phyloP scores from a whole-genome alignment of 78 protist species.

The Tieghemostelium lacteum region DNA sequence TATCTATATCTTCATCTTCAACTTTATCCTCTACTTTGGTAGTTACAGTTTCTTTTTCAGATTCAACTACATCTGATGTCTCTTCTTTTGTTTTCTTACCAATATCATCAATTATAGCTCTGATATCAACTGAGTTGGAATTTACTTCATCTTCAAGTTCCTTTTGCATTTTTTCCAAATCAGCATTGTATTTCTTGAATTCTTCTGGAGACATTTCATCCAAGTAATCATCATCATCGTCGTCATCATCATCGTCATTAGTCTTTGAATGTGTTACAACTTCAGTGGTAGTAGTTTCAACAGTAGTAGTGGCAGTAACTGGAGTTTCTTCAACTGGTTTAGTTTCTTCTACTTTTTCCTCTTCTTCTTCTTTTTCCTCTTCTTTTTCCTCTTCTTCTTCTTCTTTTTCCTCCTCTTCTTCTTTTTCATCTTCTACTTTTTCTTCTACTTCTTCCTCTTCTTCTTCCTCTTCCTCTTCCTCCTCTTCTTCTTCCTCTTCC shows the following conservation, averaged over 20 bases:
- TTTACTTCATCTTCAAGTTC: slow-evolving; percentile 29
- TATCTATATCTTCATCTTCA: slow-evolving; percentile 4
- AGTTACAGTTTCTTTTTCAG: background rate
- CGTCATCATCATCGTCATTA: slow-evolving; percentile 2
- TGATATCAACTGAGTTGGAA: background rate
- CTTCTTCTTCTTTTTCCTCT: background rate
- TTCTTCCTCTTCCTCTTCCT: slow-evolving; percentile 23
- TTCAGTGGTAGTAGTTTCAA: background rate
- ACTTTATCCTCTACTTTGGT: slow-evolving; percentile 5
- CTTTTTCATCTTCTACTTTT: slow-evolving; percentile 7
- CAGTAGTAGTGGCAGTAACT: background rate
- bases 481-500: slow-evolving; percentile 15
- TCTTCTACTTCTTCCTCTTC: slow-evolving; percentile 36
- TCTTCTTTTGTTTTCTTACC: background rate
- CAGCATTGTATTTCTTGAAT: slow-evolving; percentile 22
- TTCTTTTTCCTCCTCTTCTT: background rate
- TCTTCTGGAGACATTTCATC: slow-evolving; percentile 16
- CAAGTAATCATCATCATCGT: slow-evolving; percentile 12
- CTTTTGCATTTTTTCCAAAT: slow-evolving; percentile 20
- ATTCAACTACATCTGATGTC: background rate
- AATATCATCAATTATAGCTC: background rate
- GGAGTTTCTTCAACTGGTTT: background rate
- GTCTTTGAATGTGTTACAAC: background rate
- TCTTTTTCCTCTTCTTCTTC: background rate
- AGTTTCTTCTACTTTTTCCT: background rate